These are phyloP conservation scores for Aureobasidium uvarum DNA, from an alignment of 2,329 filamentous ascomycete species.

Conservation along the genomic window DNA sequence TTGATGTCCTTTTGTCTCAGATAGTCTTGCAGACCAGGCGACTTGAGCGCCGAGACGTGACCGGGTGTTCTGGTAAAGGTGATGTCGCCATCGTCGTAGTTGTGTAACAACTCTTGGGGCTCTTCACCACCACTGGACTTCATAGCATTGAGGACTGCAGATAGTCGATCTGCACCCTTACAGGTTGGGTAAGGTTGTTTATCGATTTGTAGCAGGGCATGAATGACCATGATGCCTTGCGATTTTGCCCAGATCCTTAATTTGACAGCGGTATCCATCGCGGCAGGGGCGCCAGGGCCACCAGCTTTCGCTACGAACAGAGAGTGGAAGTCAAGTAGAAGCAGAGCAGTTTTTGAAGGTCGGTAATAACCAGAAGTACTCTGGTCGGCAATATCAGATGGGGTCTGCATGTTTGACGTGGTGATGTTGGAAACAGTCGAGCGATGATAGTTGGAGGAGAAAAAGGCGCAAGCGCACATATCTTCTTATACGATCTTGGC, in stretches of 20 bases:
- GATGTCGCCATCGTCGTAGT: constrained; percentile 29
- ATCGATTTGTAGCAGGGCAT: background rate
- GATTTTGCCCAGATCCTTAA: background rate
- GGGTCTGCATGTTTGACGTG: too few species aligned
- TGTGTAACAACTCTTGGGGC: constrained; percentile 16
- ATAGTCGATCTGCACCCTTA: background rate
- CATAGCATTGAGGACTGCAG: too few species aligned
- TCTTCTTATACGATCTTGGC: too few species aligned
- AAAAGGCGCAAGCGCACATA: too few species aligned
- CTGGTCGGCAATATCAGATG: too few species aligned
- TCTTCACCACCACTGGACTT: background rate
- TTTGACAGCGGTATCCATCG: background rate
- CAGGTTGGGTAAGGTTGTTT: background rate
- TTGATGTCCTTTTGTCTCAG: constrained; percentile 32
- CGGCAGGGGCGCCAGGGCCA: background rate
- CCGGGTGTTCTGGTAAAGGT: constrained; percentile 33
- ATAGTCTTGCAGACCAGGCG: constrained; percentile 32
- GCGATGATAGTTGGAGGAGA: too few species aligned
- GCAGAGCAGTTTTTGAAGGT: background rate
- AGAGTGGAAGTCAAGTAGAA: background rate
- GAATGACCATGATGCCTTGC: background rate
- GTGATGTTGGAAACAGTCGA: too few species aligned
- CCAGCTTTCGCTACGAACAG: background rate
- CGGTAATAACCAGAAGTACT: background rate
- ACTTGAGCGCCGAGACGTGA: constrained; percentile 35